These are phyloP conservation scores for Chlorella ohadii DNA, from an alignment of 139 green algal genomes.

Conservation along the genomic window DNA sequence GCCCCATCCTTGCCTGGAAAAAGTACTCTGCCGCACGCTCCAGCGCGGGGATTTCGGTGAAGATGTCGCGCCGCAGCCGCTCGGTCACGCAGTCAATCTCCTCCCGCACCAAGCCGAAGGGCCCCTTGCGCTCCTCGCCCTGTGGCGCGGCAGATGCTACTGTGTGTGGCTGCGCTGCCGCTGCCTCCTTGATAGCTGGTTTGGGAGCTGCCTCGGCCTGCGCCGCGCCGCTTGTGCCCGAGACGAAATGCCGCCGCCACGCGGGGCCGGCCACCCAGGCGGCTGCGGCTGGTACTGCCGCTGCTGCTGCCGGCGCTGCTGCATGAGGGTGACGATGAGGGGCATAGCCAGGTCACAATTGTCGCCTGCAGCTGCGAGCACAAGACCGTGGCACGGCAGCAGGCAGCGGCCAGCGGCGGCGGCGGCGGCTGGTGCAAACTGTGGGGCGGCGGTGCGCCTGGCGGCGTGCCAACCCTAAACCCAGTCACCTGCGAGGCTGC, in stretches of 20 bases:
- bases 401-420: too few species aligned
- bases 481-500: background rate
- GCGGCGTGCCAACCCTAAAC: too few species aligned
- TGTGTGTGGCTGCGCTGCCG: background rate
- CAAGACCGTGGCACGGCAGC: too few species aligned
- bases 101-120: conserved; percentile 74
- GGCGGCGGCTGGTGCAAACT: too few species aligned
- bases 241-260: background rate
- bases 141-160: too few species aligned
- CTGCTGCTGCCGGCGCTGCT: conserved; percentile 1
- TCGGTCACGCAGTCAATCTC: conserved; percentile 88
- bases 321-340: background rate
- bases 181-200: conserved; percentile 1
- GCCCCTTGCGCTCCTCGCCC: conserved; percentile 24
- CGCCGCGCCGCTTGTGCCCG: background rate
- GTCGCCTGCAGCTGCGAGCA: too few species aligned
- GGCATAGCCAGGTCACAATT: too few species aligned
- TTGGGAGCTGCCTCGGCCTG: background rate
- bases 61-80: conserved; percentile 76
- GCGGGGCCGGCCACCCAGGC: too few species aligned
- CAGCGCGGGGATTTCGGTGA: conserved; percentile 87
- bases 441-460: too few species aligned
- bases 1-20: conserved; percentile 55
- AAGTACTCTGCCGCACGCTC: conserved; percentile 89
- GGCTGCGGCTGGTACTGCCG: background rate